These are phyloP conservation scores for Suillus fuscotomentosus DNA, from an alignment of 768 basidiomycete species.

Conservation along the genomic window DNA sequence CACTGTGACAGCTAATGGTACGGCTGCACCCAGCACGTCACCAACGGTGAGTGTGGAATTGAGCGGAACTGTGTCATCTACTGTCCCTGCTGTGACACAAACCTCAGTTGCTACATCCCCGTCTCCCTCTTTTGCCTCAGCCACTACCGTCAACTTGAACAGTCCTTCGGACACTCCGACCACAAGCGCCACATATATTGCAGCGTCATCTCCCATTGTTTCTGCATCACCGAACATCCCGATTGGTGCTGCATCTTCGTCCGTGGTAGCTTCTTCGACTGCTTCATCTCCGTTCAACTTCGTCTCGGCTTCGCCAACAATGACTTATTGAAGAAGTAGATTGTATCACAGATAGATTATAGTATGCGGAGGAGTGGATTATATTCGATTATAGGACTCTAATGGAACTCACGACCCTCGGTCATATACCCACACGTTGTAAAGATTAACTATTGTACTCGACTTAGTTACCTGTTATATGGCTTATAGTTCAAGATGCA, in stretches of 20 bases:
- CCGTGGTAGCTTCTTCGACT: background rate
- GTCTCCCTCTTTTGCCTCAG: constrained; percentile 3
- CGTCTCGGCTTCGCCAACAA: background rate
- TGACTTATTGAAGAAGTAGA: background rate
- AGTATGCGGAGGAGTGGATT: background rate
- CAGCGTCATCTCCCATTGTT: background rate
- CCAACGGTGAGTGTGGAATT: background rate
- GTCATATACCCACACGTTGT: constrained; percentile 1
- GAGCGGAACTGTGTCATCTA: background rate
- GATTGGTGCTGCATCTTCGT: too few relatives aligned
- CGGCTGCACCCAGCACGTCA: background rate
- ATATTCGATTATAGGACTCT: background rate
- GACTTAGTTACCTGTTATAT: background rate
- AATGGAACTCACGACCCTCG: background rate
- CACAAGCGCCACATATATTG: background rate
- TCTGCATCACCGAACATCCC: background rate
- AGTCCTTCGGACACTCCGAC: background rate
- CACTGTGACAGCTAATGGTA: constrained; percentile 5
- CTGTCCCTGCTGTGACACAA: background rate
- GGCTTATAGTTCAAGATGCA: background rate
- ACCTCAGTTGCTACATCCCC: background rate
- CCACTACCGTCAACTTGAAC: constrained; percentile 11
- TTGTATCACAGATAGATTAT: background rate
- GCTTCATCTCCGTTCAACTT: constrained; percentile 4
- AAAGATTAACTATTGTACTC: background rate